Conservation (phyloP, 2,329 filamentous ascomycete species). For the Fusarium sulawesiense region DNA sequence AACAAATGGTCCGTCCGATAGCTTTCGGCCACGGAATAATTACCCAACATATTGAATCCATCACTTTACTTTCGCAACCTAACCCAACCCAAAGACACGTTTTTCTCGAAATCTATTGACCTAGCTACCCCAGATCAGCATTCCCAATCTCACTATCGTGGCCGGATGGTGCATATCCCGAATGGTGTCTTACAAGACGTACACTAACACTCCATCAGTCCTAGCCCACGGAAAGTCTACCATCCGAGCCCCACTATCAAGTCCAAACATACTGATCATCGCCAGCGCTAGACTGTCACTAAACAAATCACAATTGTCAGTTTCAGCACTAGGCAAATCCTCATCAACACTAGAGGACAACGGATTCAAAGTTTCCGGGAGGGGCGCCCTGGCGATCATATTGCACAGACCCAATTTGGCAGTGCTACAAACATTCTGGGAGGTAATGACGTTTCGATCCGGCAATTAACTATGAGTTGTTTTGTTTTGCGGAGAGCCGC, state of each 20-base stretch:
- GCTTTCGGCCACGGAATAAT: background rate
- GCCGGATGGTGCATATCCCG: slow-evolving; percentile 7
- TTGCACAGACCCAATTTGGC: background rate
- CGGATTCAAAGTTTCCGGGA: slow-evolving; percentile 24
- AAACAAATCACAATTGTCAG: background rate
- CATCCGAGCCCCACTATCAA: slow-evolving; percentile 12
- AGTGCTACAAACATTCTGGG: background rate
- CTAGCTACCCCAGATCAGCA: background rate
- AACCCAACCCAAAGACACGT: background rate
- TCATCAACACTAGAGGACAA: background rate
- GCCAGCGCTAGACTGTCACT: slow-evolving; percentile 1
- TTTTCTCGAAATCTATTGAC: background rate
- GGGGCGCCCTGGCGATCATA: slow-evolving; percentile 29
- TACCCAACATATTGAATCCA: background rate
- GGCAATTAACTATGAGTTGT: background rate
- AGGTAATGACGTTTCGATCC: slow-evolving; percentile 2
- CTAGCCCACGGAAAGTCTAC: slow-evolving; percentile 25
- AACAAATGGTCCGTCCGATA: background rate
- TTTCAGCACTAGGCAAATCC: background rate
- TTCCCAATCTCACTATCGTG: background rate
- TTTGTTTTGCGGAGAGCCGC: background rate
- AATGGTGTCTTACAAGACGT: slow-evolving; percentile 10
- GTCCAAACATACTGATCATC: slow-evolving; percentile 7
- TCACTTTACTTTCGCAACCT: background rate
- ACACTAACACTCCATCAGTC: background rate